Evolutionary conservation across 1,284 basidiomycete species (phyloP), one percentile per base, ranked within the genome.

Genomic region (Ustilago xerochloae): DNA sequence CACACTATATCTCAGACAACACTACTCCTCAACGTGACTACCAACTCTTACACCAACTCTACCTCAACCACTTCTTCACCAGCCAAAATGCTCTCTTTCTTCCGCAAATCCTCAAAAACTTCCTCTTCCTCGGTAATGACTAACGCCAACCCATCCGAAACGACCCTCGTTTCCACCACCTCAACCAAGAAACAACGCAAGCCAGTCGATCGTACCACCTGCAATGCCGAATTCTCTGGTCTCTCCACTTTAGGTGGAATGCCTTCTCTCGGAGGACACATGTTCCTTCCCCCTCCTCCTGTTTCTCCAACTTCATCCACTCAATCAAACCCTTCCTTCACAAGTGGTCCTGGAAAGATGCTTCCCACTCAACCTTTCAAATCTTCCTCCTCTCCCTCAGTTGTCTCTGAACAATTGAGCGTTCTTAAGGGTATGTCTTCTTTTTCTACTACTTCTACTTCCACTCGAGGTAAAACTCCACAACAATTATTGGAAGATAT

Each of bases 71-170:
- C 55, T 30, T 10, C 51, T 13, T 50, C 29, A 41, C 39, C 22
- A 45, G 29, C 38, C 69, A 57, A 58, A 16, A 72, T 72, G 69
- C 60, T 66, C 39, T 51, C 60, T 12, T 38, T 68, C 66, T 53
- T 66, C 63, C 69, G 69, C 59, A 71, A 63, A 38, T 41, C 55
- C 41, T 41, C 51, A n/a, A n/a, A n/a, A n/a, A n/a, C n/a, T 26
- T 24, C 32, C 16, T 50, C 52, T n/a, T 30, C 49, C 0, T 51
- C 50, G 16, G 57, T 63, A 15, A 72, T 54, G 59, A 28, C 46
- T 43, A 51, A 61, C 49, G 43, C 63, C 73, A 76, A 63, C 53
- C 53, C 30, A 9, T 72, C 63, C 45, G 70, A 66, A 48, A 68
- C 64, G 6, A 71, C 63, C 10, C 51, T 72, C 18, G 63, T 67